phyloP scores from a whole-genome alignment of 176 grass and related monocot species.

The Lolium perenne region DNA sequence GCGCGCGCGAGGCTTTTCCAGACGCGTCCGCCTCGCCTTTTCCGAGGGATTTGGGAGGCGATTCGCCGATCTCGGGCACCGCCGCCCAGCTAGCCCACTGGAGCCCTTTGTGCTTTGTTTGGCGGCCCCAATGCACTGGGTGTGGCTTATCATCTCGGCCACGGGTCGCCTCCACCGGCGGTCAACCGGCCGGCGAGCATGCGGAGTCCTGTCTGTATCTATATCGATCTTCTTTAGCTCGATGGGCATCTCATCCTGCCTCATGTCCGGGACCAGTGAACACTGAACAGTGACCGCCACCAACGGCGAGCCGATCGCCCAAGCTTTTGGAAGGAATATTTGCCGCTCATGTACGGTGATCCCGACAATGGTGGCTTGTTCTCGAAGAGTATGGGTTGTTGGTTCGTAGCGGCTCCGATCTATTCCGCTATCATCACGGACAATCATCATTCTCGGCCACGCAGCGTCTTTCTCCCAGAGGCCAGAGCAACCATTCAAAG shows the following conservation, averaged over 20 bases:
- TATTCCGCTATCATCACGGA: too few relatives aligned
- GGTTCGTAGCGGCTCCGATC: not conserved
- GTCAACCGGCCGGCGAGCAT: not conserved
- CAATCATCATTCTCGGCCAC: too few relatives aligned
- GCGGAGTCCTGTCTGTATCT: too few relatives aligned
- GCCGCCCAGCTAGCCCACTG: slow-evolving; percentile 27
- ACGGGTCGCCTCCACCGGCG: not conserved
- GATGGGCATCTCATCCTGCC: not conserved
- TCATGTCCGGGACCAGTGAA: not conserved
- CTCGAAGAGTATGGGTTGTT: not conserved
- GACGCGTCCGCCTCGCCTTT: not conserved
- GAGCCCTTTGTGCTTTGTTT: not conserved
- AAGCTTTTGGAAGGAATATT: not conserved
- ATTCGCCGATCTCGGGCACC: slow-evolving; percentile 21
- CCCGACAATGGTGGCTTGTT: not conserved
- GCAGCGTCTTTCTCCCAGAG: too few relatives aligned
- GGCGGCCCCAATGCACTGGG: not conserved
- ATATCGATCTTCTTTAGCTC: not conserved
- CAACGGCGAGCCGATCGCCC: not conserved
- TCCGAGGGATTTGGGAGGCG: not conserved
- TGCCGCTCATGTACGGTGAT: not conserved
- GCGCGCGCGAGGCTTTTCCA: not conserved
- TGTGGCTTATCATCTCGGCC: not conserved
- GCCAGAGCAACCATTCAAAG: too few relatives aligned
- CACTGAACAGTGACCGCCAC: not conserved